phyloP scores from a whole-genome alignment of 2,329 filamentous ascomycete genomes.

The Colletotrichum simmondsii region DNA sequence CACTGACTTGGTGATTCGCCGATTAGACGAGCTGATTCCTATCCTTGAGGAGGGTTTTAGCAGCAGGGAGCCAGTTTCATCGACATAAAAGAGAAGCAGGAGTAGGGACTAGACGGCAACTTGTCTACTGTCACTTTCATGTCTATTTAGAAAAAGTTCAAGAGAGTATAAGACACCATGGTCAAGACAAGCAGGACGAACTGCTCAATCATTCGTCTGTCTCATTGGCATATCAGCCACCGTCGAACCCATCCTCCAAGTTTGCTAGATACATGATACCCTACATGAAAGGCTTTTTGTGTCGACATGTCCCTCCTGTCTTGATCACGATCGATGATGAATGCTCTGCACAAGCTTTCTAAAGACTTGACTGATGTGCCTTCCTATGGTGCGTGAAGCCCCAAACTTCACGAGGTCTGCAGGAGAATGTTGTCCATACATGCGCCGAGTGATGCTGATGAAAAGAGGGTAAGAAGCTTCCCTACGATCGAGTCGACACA shows the following conservation, averaged over 20 bases:
- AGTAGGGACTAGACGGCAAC: too few relatives aligned
- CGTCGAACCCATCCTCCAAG: constrained; percentile 30
- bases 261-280: constrained; percentile 25
- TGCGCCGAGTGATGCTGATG: constrained; percentile 31
- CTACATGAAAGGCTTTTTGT: neutral
- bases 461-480: constrained; percentile 5
- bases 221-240: constrained; percentile 30
- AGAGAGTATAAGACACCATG: neutral
- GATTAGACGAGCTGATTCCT: constrained; percentile 80
- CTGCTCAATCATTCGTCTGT: constrained; percentile 31
- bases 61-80: constrained; percentile 37
- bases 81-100: neutral
- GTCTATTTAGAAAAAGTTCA: neutral
- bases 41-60: constrained; percentile 81
- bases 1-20: constrained; percentile 79
- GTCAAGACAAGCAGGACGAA: neutral
- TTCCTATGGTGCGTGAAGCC: neutral
- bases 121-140: neutral
- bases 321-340: constrained; percentile 8
- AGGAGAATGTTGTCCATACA: constrained; percentile 12
- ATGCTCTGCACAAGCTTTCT: constrained; percentile 27
- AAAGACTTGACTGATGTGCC: neutral
- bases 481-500: neutral
- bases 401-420: neutral
- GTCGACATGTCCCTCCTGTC: constrained; percentile 9